A percentile compares a stretch with the other conserved stretches of the same genome.
phyloP scores from a whole-genome alignment of 805 yeast species.

The Metschnikowia corniflorae region DNA sequence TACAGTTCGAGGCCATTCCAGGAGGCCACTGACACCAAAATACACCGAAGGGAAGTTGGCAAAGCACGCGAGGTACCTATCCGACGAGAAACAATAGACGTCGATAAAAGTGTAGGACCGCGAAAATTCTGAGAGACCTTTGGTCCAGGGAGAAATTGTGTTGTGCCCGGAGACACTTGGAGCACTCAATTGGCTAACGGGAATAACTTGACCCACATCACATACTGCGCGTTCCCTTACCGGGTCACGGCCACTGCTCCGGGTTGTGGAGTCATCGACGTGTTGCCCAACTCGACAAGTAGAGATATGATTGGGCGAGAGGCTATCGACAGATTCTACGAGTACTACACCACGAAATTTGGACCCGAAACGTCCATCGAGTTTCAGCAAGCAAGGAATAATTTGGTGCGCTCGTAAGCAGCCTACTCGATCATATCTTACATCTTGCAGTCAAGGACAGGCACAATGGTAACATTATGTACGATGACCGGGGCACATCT shows the following conservation, averaged over 20 bases:
- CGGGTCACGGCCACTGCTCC: slow-evolving; percentile 98
- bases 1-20: too few relatives aligned
- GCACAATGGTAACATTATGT: slow-evolving; percentile 97
- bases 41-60: too few relatives aligned
- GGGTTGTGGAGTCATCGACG: slow-evolving; percentile 98
- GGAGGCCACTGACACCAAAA: too few relatives aligned
- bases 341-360: slow-evolving; percentile 85
- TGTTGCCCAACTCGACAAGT: slow-evolving; percentile 88
- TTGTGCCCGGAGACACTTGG: too few relatives aligned
- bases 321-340: slow-evolving; percentile 95
- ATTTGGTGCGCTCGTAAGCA: slow-evolving; percentile 89
- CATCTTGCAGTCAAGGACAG: slow-evolving; percentile 89
- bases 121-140: too few relatives aligned
- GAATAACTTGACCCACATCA: too few relatives aligned
- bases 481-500: slow-evolving; percentile 87
- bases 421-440: slow-evolving; percentile 92
- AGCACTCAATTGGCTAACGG: too few relatives aligned
- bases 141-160: too few relatives aligned
- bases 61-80: too few relatives aligned
- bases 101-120: too few relatives aligned
- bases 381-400: slow-evolving; percentile 87
- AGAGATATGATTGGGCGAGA: slow-evolving; percentile 99
- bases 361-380: slow-evolving; percentile 92
- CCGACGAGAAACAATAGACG: too few relatives aligned
- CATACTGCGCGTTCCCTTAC: slow-evolving; percentile 90